Conservation (phyloP, 345 rosid species). For the Salix koriyanagi region DNA sequence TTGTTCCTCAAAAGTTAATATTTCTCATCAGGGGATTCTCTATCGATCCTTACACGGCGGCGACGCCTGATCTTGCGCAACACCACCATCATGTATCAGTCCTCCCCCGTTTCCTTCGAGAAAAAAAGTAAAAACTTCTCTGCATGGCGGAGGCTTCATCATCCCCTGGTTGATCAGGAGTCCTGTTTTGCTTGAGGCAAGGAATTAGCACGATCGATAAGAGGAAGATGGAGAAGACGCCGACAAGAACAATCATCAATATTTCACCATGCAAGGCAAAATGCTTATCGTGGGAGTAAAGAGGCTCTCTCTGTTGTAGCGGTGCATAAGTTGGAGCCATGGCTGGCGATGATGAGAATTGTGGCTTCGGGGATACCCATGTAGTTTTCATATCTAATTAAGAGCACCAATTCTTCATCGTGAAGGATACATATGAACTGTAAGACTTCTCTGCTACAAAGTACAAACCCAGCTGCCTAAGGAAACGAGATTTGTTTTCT, state of each 20-base stretch:
- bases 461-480: not conserved
- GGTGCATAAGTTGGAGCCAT: not conserved
- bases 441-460: not conserved
- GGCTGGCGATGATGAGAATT: not conserved
- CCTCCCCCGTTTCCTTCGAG: not conserved
- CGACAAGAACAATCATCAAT: constrained; percentile 25
- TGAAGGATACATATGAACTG: not conserved
- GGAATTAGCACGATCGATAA: constrained; percentile 33
- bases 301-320: not conserved
- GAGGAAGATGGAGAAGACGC: constrained; percentile 37
- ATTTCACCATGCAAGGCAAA: constrained; percentile 50
- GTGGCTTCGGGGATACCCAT: not conserved
- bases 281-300: constrained; percentile 28
- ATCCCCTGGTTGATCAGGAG: not conserved
- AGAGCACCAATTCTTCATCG: not conserved
- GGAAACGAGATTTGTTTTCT: not conserved
- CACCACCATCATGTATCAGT: not conserved
- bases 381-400: not conserved
- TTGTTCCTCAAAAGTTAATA: not conserved
- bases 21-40: not conserved
- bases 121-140: not conserved
- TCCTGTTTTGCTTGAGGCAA: constrained; percentile 24
- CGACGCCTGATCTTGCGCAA: not conserved
- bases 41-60: not conserved
- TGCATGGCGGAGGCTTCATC: not conserved